phyloP scores from a whole-genome alignment of 1,284 basidiomycete genomes.

The Ustilago crameri region DNA sequence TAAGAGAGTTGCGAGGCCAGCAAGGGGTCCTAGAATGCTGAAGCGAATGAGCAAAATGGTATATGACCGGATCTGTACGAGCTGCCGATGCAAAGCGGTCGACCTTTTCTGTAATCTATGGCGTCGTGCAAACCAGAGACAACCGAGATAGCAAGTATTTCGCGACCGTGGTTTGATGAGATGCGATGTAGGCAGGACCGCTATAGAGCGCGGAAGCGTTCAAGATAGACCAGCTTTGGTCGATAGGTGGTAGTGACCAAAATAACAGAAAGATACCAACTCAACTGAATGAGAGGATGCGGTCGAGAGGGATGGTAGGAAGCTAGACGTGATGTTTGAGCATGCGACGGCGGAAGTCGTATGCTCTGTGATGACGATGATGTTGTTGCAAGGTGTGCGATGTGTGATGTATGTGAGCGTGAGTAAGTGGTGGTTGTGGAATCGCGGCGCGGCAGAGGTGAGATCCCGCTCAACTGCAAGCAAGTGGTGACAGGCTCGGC shows the following conservation, averaged over 20 bases:
- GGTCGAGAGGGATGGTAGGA: not conserved
- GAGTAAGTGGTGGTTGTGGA: slow-evolving; percentile 1
- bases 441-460: slow-evolving; percentile 4
- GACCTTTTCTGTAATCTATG: too few species aligned
- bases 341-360: not conserved
- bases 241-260: not conserved
- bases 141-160: too few species aligned
- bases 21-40: not conserved
- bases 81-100: too few species aligned
- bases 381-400: not conserved
- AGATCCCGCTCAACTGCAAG: not conserved
- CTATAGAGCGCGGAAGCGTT: not conserved
- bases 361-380: not conserved
- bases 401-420: slow-evolving; percentile 3
- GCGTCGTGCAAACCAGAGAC: too few species aligned
- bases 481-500: too few species aligned
- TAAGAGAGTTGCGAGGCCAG: not conserved
- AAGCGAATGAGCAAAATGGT: not conserved
- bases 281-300: not conserved
- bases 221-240: not conserved
- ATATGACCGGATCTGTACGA: too few species aligned
- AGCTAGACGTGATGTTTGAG: not conserved
- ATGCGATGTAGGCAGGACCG: too few species aligned
- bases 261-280: not conserved
- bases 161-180: too few species aligned